A percentile compares a stretch with the other conserved stretches of the same genome.
phyloP scores from a whole-genome alignment of 208 protist species.

The Crithidia acanthocephali region DNA sequence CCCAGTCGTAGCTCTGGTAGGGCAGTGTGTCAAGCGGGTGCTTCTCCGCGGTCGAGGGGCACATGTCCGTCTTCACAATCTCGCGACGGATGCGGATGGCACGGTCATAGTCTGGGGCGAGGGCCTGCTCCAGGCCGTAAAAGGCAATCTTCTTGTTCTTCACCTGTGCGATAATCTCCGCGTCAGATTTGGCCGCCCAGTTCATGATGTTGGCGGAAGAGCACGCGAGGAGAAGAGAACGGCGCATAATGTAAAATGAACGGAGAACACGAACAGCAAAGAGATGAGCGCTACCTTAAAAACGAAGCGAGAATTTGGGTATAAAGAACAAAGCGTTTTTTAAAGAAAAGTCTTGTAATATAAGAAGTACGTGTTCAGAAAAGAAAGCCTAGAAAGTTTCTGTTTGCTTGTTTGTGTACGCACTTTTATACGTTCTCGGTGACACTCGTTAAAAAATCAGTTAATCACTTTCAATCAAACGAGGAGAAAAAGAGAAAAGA shows the following conservation, averaged over 20 bases:
- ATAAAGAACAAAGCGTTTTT: not conserved
- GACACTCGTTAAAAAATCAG: not conserved
- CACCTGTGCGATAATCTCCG: constrained; percentile 78
- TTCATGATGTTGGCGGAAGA: constrained; percentile 30
- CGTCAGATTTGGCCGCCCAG: constrained; percentile 71
- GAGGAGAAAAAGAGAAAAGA: not conserved
- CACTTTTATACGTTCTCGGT: not conserved
- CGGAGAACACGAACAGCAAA: constrained; percentile 6
- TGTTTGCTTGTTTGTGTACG: not conserved
- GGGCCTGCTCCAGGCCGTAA: constrained; percentile 84
- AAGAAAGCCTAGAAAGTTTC: too few species aligned
- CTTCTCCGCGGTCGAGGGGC: constrained; percentile 25
- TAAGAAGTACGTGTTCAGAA: not conserved
- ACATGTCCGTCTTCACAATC: constrained; percentile 64
- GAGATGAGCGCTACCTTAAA: not conserved
- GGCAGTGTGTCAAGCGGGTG: constrained; percentile 81
- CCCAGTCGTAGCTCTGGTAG: constrained; percentile 91
- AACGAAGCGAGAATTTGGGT: not conserved
- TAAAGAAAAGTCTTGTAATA: not conserved
- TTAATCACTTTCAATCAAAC: not conserved
- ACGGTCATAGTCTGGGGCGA: constrained; percentile 88
- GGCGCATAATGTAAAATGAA: constrained; percentile 25
- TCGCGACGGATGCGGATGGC: constrained; percentile 87
- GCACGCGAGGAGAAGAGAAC: constrained; percentile 29
- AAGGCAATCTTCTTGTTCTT: constrained; percentile 79